Evolutionary conservation across 768 basidiomycete genomes (phyloP).

Genomic region (Bullera alba): DNA sequence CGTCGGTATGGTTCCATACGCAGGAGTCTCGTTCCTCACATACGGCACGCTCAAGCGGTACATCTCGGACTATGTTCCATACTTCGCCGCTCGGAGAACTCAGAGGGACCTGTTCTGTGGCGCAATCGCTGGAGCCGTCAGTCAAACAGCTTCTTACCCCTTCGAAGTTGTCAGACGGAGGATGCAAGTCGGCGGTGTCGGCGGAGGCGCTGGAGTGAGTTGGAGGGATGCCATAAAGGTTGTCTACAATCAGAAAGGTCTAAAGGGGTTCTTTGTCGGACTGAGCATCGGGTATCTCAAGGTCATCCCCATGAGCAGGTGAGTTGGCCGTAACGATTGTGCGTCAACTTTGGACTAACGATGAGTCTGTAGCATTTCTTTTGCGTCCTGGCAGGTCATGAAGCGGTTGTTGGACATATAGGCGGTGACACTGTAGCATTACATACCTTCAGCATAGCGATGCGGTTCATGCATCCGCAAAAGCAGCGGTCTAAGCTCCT

Average conservation of each 20-base stretch:
- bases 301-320: conserved; percentile 81
- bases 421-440: too few relatives aligned
- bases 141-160: conserved; percentile 87
- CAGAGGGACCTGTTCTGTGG: conserved; percentile 71
- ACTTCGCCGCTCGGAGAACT: conserved; percentile 46
- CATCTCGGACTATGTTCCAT: conserved; percentile 44
- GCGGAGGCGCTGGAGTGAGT: conserved; percentile 58
- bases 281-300: conserved; percentile 87
- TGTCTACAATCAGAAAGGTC: conserved; percentile 65
- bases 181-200: conserved; percentile 91
- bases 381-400: conserved; percentile 78
- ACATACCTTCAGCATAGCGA: too few relatives aligned
- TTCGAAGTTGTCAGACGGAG: conserved; percentile 85
- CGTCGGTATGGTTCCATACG: conserved; percentile 88
- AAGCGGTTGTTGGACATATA: conserved; percentile 54
- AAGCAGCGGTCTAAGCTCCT: too few relatives aligned
- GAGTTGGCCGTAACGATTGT: conserved; percentile 10
- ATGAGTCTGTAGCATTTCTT: conserved; percentile 60
- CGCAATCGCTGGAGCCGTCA: conserved; percentile 72
- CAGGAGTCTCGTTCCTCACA: conserved; percentile 85
- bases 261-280: conserved; percentile 85
- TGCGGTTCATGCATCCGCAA: too few relatives aligned
- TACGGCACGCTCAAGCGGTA: conserved; percentile 65
- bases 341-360: not conserved
- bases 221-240: conserved; percentile 69